Base-by-base conservation (phyloP, 495 filamentous ascomycete genomes). In the Apiosordaria backusii region DNA sequence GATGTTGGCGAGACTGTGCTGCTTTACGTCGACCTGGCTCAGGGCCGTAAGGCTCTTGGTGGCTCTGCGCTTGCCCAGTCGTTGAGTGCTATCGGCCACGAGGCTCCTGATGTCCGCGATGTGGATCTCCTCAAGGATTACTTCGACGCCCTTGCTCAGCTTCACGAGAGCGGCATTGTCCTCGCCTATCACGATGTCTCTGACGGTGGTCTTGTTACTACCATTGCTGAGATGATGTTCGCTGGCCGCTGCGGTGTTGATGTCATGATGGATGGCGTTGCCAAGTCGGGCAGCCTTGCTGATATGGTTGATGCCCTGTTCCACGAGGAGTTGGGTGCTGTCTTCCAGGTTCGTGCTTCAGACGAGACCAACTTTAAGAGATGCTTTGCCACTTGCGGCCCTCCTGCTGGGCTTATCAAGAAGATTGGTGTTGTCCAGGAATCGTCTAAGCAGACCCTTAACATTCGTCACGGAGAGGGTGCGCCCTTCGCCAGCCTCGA, bases 221-320 rank as follows among this genome's bases (percentile, higher is more conserved):
- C 94, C 7, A 81, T 98, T 13, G 90, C 87, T 13, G 95, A 99
- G 76, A 98, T 98, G 95, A 96, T 97, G 87, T 97, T 99, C 72
- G 95, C 95, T 13, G 95, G 95, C 26, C 88, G 95, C 54, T 96
- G 93, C 71, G 96, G 96, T 66, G 85, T 91, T 24, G 89, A 94
- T 62, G 80, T 98, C 50, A 89, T 91, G 84, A 79, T 97, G 67
- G 93, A 97, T 74, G 84, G 82, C 53, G 82, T 96, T 58, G 71
- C 85, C 1, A 77, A 77, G 22, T 84, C 80, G 21, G 81, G 79
- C 62, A 81, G 88, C 57, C 77, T 88, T 22, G 76, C 80, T 15
- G 85, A 90, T 71, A 74, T 96, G 58, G 77, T 96, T 3, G 86
- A 90, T 62, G 85, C 89, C 1, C 84, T 99, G 5, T 98, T 99